Conservation (phyloP, 2,329 filamentous ascomycete species). For the Calonectria fujianensis region DNA sequence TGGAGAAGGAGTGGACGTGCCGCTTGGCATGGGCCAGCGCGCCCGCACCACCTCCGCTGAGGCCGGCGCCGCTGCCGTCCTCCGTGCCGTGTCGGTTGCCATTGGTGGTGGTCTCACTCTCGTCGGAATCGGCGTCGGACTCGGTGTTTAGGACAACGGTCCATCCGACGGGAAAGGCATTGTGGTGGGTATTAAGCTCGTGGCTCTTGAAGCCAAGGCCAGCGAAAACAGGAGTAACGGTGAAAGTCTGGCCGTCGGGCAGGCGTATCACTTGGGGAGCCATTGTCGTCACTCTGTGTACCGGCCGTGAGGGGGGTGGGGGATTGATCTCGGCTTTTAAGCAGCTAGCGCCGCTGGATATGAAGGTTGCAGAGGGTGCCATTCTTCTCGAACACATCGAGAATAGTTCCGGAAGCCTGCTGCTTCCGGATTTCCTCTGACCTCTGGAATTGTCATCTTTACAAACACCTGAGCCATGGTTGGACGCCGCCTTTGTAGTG, state of each 20-base stretch:
- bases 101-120: constrained; percentile 57
- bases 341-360: constrained; percentile 41
- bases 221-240: constrained; percentile 91
- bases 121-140: constrained; percentile 52
- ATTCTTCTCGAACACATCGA: constrained; percentile 47
- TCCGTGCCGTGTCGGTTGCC: constrained; percentile 50
- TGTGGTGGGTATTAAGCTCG: constrained; percentile 80
- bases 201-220: constrained; percentile 92
- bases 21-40: constrained; percentile 43
- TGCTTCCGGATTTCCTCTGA: constrained; percentile 53
- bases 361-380: constrained; percentile 44
- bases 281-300: constrained; percentile 54
- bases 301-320: constrained; percentile 46
- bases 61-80: constrained; percentile 45
- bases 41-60: constrained; percentile 33
- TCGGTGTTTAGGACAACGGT: constrained; percentile 88
- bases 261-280: constrained; percentile 76
- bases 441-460: constrained; percentile 53
- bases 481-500: constrained; percentile 52
- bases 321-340: constrained; percentile 53
- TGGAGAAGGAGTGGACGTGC: constrained; percentile 70
- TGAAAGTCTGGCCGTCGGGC: constrained; percentile 90
- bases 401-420: constrained; percentile 54
- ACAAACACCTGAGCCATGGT: constrained; percentile 57
- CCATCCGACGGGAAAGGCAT: constrained; percentile 90